phyloP scores from a whole-genome alignment of 345 rosid species.

The Cardamine occulta region DNA sequence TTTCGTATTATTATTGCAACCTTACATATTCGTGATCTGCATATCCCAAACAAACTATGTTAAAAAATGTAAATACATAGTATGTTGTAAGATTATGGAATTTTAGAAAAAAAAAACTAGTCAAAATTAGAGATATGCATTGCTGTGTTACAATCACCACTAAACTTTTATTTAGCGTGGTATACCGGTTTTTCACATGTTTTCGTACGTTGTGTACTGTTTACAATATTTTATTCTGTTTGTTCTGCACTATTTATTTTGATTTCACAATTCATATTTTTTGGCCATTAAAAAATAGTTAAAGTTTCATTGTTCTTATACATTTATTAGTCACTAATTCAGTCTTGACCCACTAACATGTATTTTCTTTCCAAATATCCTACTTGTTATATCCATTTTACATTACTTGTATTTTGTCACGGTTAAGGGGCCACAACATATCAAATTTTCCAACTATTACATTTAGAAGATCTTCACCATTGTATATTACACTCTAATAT shows the following conservation, averaged over 20 bases:
- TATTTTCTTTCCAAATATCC: background rate
- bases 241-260: background rate
- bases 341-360: background rate
- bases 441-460: background rate
- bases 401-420: background rate
- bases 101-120: no score
- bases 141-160: background rate
- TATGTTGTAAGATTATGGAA: background rate
- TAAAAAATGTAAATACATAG: background rate
- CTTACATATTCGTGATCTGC: slow-evolving; percentile 7
- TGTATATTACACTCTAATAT: slow-evolving; percentile 3
- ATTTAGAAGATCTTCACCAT: background rate
- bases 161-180: background rate
- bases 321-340: background rate
- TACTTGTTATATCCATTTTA: background rate
- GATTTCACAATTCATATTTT: background rate
- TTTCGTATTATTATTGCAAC: slow-evolving; percentile 17
- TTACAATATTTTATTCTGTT: no score
- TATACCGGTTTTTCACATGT: background rate
- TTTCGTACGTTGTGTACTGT: background rate
- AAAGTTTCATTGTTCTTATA: background rate
- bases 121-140: background rate
- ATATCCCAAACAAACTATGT: background rate
- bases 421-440: background rate
- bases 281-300: background rate